phyloP scores from a whole-genome alignment of 1,284 basidiomycete genomes.

The Boletus semigastroideus region DNA sequence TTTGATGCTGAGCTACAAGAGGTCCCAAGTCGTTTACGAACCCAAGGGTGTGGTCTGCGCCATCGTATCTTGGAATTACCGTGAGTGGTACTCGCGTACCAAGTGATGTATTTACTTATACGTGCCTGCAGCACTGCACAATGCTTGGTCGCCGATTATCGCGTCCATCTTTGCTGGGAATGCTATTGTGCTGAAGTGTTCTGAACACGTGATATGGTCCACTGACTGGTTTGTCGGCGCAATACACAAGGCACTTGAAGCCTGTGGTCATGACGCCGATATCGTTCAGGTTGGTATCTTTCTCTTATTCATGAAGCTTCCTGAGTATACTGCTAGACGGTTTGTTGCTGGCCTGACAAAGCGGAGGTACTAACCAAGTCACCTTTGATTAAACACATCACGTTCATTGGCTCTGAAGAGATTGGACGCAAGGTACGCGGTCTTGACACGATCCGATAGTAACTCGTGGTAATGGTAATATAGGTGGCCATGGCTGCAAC shows the following conservation, averaged over 20 bases:
- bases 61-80: constrained; percentile 94
- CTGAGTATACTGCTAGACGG: constrained; percentile 48
- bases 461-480: constrained; percentile 9
- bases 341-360: constrained; percentile 87
- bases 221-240: constrained; percentile 79
- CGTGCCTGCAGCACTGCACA: constrained; percentile 71
- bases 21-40: constrained; percentile 80
- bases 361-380: constrained; percentile 83
- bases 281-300: constrained; percentile 65
- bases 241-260: constrained; percentile 70
- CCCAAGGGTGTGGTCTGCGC: constrained; percentile 93
- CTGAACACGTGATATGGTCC: constrained; percentile 91
- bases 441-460: neutral
- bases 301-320: neutral
- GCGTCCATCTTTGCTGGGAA: constrained; percentile 91
- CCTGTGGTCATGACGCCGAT: constrained; percentile 78
- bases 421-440: constrained; percentile 76
- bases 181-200: constrained; percentile 89
- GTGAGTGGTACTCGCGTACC: constrained; percentile 42
- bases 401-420: constrained; percentile 91
- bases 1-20: constrained; percentile 85
- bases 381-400: constrained; percentile 77
- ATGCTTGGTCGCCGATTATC: constrained; percentile 90
- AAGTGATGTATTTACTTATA: constrained; percentile 5
- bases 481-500: constrained; percentile 83